Evolutionary conservation across 805 yeast genomes (phyloP).

Genomic region (Blastobotrys muscicola): DNA sequence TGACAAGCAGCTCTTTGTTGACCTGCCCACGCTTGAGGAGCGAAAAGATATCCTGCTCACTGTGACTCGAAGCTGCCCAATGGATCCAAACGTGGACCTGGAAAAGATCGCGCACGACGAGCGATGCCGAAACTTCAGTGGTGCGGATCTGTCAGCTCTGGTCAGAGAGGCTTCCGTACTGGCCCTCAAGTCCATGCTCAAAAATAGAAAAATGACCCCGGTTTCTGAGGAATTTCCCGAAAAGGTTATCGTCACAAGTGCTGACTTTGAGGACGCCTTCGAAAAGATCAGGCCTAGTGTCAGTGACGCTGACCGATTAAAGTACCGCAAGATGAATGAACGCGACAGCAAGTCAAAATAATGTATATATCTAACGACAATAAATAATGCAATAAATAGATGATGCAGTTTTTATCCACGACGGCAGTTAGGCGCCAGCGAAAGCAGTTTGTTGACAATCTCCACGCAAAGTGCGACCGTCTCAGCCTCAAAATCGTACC

Average conservation of each 20-base stretch:
- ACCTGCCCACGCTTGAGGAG: conserved; percentile 72
- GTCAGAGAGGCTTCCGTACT: conserved; percentile 76
- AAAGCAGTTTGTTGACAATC: conserved; percentile 61
- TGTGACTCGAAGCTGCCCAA: conserved; percentile 65
- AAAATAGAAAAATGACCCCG: conserved; percentile 32
- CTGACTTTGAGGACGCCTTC: conserved; percentile 67
- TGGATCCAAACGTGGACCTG: conserved; percentile 54
- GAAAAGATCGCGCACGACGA: conserved; percentile 56
- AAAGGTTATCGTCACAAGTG: conserved; percentile 43
- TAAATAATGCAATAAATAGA: conserved; percentile 1
- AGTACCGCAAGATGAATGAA: conserved; percentile 44
- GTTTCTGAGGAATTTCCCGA: conserved; percentile 17
- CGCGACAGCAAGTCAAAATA: not conserved
- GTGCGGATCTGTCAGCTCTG: conserved; percentile 90
- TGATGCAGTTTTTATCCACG: not conserved
- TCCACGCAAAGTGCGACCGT: conserved; percentile 53
- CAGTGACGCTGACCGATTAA: conserved; percentile 68
- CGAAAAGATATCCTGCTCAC: conserved; percentile 76
- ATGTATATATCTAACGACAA: not conserved
- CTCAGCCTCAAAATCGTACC: conserved; percentile 79
- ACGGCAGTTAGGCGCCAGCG: conserved; percentile 44
- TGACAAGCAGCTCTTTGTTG: conserved; percentile 87
- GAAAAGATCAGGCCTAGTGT: conserved; percentile 80
- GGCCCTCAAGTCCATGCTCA: conserved; percentile 41
- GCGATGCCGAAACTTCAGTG: conserved; percentile 82